Percentiles rank a stretch among this genome's conserved stretches.
phyloP scores from a whole-genome alignment of 768 basidiomycete species.

The Cytidiella melzeri region DNA sequence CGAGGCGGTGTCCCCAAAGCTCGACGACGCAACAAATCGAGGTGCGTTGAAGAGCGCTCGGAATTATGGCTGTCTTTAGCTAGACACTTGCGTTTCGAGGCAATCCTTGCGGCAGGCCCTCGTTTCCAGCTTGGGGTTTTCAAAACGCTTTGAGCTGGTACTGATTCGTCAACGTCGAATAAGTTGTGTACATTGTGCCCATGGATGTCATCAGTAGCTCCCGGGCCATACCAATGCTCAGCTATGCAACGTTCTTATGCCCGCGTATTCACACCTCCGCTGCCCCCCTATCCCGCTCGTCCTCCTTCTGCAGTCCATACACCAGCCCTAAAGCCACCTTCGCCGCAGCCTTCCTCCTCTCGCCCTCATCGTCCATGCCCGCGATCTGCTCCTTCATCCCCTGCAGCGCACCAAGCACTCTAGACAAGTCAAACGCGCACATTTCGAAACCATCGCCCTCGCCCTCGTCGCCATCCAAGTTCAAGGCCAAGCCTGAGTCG shows the following conservation, averaged over 20 bases:
- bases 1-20: too few species aligned
- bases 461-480: slow-evolving; percentile 12
- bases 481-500: slow-evolving; percentile 9
- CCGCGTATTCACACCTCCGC: too few species aligned
- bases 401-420: slow-evolving; percentile 55
- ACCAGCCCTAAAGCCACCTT: slow-evolving; percentile 67
- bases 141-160: too few species aligned
- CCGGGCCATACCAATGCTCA: too few species aligned
- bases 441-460: slow-evolving; percentile 20
- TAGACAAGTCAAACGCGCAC: slow-evolving; percentile 51
- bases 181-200: not conserved
- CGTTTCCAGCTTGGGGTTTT: too few species aligned
- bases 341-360: slow-evolving; percentile 64
- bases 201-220: too few species aligned
- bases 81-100: too few species aligned
- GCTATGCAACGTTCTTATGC: not conserved
- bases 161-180: too few species aligned
- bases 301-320: slow-evolving; percentile 47
- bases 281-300: slow-evolving; percentile 4
- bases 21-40: too few species aligned
- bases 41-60: too few species aligned
- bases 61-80: too few species aligned
- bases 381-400: slow-evolving; percentile 73
- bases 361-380: slow-evolving; percentile 54
- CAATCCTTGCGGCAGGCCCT: too few species aligned